These are phyloP conservation scores for Trichoderma hamatum DNA, from an alignment of 2,329 filamentous ascomycete genomes.

Conservation along the genomic window DNA sequence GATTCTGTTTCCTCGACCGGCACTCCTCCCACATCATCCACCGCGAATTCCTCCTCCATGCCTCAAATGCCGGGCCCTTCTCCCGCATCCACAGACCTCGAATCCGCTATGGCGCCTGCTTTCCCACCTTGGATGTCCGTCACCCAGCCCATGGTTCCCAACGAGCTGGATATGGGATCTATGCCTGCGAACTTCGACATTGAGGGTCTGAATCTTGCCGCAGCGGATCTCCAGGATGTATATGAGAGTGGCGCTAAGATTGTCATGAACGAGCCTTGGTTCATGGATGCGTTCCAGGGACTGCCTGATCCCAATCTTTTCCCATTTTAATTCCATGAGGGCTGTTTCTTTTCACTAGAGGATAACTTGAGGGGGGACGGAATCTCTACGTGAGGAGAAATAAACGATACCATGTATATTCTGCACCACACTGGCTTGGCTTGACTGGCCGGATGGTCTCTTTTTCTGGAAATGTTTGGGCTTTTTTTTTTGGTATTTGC, in stretches of 20 bases:
- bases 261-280: constrained; percentile 47
- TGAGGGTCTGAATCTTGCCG: constrained; percentile 36
- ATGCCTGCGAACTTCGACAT: constrained; percentile 38
- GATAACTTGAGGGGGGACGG: neutral
- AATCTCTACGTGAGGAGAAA: neutral
- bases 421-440: neutral
- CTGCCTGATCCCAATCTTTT: constrained; percentile 42
- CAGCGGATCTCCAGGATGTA: constrained; percentile 34
- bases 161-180: constrained; percentile 30
- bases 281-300: constrained; percentile 43
- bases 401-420: neutral
- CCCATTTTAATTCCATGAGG: constrained; percentile 36
- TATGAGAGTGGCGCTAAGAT: constrained; percentile 42
- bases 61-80: constrained; percentile 15
- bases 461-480: neutral
- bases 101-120: constrained; percentile 35
- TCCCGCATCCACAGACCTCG: constrained; percentile 30
- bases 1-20: constrained; percentile 34
- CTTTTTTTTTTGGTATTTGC: neutral
- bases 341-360: neutral
- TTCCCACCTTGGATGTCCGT: constrained; percentile 29
- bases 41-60: neutral
- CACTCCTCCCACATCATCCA: constrained; percentile 20
- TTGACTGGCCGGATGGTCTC: neutral
- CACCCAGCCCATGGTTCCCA: constrained; percentile 12